Evolutionary conservation across 441 rosid species (phyloP), one percentile per base, ranked within the genome.

Genomic region (Populus hybrid): DNA sequence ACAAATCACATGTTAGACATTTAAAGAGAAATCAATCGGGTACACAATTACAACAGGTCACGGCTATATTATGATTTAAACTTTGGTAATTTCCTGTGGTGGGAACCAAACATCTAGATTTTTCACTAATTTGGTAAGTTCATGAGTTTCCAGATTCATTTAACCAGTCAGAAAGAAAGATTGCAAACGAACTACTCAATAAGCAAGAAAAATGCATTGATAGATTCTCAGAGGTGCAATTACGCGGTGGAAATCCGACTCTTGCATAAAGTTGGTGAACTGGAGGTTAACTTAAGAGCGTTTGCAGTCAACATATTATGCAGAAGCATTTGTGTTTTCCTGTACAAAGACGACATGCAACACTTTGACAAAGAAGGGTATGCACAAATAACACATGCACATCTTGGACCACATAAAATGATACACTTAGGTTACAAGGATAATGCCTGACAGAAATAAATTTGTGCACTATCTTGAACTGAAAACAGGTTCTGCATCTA

Each of bases 401-500:
- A 46, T 46, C 18, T 14, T 46, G 57, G 54, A 46, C 57, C 18
- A 14, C 18, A 46, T 46, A 12, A 46, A 46, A 46, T 11, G 16
- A 46, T 46, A 36, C 21, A 34, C 77, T 12, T 61, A 74, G 28
- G 42, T 63, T 6, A 74, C 70, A 4, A 74, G 57, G 11, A 18
- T 64, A 9, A 6, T 32, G 67, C 57, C 73, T 57, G 50, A 10
- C 14, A 30, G 57, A 67, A 69, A 69, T 54, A 12, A 32, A 10
- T 10, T 68, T 79, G 61, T 18, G n/a, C 74, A 11, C 83, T 88
- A 95, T 82, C 97, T 88, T 64, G 93, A 92, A 78, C 93, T 89
- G 78, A 93, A 95, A 81, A 92, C 77, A 76, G 98, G 97, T 74
- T 90, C 91, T 1, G 91, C 88, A 80, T 93, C 94, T 21, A 77